Base-by-base conservation (phyloP, 352 stramenopile genomes). In the Plasmopara muralis region DNA sequence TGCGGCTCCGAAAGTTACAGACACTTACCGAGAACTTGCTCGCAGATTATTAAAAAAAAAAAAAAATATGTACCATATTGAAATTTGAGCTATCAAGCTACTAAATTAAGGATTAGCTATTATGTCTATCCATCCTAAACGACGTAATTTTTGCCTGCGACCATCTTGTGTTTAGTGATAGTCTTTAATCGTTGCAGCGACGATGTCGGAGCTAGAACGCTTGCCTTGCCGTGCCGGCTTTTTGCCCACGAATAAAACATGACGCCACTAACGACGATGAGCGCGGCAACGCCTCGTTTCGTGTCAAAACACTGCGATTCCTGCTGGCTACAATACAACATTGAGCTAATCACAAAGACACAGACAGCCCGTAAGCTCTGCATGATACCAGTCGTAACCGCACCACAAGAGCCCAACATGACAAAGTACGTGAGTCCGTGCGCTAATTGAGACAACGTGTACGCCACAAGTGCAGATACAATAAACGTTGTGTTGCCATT, bases 211-310 rank as follows among this genome's bases (percentile, higher is more conserved):
- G 44, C 50, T 31, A 57, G 31, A 18, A 66, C 57, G 20, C 47
- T 64, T 10, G 64, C 43, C 18, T 54, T 65, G 34, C 70, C 80
- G 38, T 71, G 57, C 45, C 80, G 71, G 42, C 73, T 86, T 58
- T 93, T 93, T 7, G 83, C 80, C 77, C 74, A 93, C 49, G 83
- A 93, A 64, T 93, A 93, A 39, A 86, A 87, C 66, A 93, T 81
- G 52, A 93, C 83, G 15, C 83, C 83, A 18, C 72, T 79, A 30
- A 88, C 68, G 34, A 93, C 83, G 18, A 91, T 75, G 2, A 90
- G 55, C n/a, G 83, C 91, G 8, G 83, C 77, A 30, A 93, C 68
- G 18, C 83, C 83, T 16, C 83, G 77, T 48, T 87, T 88, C 15
- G 78, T 86, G 54, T 90, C 77, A 49, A 90, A 93, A 59, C 83